Percentiles rank a stretch among this genome's conserved stretches.
Evolutionary conservation across 78 protist species (phyloP).

Genomic region (Dictyostelium intermedium): DNA sequence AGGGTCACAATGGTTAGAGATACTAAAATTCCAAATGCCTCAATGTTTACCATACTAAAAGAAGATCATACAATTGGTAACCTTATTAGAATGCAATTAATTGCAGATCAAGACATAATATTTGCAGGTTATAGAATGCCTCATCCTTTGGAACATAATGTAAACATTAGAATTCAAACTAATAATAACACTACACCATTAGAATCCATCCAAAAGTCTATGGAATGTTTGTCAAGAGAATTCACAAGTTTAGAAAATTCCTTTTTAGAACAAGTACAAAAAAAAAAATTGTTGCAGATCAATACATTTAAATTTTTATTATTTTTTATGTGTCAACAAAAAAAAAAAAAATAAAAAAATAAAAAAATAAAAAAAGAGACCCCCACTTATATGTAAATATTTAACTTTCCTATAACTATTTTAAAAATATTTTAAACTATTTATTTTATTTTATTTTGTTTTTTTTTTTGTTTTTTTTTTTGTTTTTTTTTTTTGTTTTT

Average conservation of each 20-base stretch:
- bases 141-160: slow-evolving; percentile 87
- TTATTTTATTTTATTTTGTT: too few species aligned
- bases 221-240: slow-evolving; percentile 62
- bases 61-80: slow-evolving; percentile 93
- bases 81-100: slow-evolving; percentile 88
- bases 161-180: slow-evolving; percentile 78
- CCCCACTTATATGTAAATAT: not conserved
- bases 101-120: slow-evolving; percentile 63
- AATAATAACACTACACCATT: slow-evolving; percentile 48
- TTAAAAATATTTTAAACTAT: too few species aligned
- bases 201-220: slow-evolving; percentile 42
- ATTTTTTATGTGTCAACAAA: too few species aligned
- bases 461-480: not conserved
- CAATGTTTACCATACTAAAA: slow-evolving; percentile 60
- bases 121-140: slow-evolving; percentile 91
- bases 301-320: slow-evolving; percentile 43
- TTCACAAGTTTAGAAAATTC: slow-evolving; percentile 34
- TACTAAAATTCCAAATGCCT: slow-evolving; percentile 78
- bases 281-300: slow-evolving; percentile 30
- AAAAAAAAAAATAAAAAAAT: not conserved
- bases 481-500: not conserved
- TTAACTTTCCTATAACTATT: too few species aligned
- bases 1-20: slow-evolving; percentile 81
- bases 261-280: slow-evolving; percentile 17
- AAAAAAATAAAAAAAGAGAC: not conserved